phyloP scores from a whole-genome alignment of 805 yeast genomes.

The Metschnikowia sp. region DNA sequence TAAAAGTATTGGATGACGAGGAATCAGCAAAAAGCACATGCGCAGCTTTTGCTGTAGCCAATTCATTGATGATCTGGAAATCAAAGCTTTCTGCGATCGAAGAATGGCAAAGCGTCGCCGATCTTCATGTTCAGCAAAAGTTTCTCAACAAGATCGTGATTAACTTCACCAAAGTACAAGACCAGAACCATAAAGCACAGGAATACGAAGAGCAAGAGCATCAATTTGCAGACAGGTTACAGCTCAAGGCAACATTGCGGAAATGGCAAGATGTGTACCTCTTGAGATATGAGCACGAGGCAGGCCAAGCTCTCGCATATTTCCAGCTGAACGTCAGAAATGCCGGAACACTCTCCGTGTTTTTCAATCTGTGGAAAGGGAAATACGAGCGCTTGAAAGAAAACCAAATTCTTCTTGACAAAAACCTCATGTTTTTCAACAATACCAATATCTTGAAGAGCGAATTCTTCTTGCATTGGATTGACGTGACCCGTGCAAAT shows the following conservation, averaged over 20 bases:
- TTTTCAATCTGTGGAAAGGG: constrained; percentile 7
- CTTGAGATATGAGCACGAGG: constrained; percentile 19
- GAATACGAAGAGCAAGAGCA: not conserved
- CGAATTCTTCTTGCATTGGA: constrained; percentile 12
- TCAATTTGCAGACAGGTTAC: not conserved
- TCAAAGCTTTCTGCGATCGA: not conserved
- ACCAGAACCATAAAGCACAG: not conserved
- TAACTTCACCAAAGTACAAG: not conserved
- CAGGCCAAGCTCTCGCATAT: constrained; percentile 15
- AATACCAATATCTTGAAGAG: constrained; percentile 7
- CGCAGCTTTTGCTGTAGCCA: not conserved
- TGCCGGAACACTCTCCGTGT: not conserved
- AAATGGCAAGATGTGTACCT: constrained; percentile 26
- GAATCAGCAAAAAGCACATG: not conserved
- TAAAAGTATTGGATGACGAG: not conserved
- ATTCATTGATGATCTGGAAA: not conserved
- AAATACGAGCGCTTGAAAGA: not conserved
- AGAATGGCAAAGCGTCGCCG: constrained; percentile 17
- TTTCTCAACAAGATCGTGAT: constrained; percentile 12
- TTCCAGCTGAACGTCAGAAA: constrained; percentile 17
- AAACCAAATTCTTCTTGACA: constrained; percentile 2
- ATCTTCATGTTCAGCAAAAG: constrained; percentile 21
- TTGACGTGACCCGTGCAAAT: not conserved
- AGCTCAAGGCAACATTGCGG: not conserved
- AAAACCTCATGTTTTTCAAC: constrained; percentile 6